These are phyloP conservation scores for Dictyostelium purpureum DNA, from an alignment of 78 protist genomes.

Conservation along the genomic window DNA sequence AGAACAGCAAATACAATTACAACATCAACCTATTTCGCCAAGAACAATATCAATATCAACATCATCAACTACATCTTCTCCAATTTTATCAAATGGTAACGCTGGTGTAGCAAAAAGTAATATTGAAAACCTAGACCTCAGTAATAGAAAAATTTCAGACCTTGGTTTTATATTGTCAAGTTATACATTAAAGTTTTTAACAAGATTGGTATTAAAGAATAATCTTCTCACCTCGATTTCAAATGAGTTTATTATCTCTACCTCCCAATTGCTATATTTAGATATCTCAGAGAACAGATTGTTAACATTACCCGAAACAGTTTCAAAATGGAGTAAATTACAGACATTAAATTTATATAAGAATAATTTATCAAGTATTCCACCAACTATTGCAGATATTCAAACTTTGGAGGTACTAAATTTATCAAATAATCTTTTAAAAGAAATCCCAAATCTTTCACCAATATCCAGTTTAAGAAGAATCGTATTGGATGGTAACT, in stretches of 20 bases:
- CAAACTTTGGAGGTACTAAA: neutral
- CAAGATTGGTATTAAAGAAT: neutral
- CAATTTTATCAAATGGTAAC: neutral
- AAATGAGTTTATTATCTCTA: constrained; percentile 15
- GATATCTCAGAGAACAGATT: constrained; percentile 38
- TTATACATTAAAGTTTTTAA: neutral
- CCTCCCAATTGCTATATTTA: neutral
- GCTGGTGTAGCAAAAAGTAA: neutral
- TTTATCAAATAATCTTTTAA: neutral
- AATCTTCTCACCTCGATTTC: neutral
- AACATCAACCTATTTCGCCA: neutral
- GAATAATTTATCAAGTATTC: neutral
- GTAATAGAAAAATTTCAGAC: neutral
- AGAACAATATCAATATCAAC: neutral
- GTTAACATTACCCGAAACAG: constrained; percentile 13
- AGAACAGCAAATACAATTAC: neutral
- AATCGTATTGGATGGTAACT: neutral
- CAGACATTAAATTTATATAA: neutral
- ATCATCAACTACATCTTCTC: neutral
- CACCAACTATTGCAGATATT: neutral
- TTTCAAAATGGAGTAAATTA: constrained; percentile 16
- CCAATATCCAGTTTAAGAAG: neutral
- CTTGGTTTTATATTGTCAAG: neutral
- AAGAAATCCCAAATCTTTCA: constrained; percentile 38
- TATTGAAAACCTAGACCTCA: constrained; percentile 4